phyloP scores from a whole-genome alignment of 768 basidiomycete genomes.

The Mrakia blollopis region DNA sequence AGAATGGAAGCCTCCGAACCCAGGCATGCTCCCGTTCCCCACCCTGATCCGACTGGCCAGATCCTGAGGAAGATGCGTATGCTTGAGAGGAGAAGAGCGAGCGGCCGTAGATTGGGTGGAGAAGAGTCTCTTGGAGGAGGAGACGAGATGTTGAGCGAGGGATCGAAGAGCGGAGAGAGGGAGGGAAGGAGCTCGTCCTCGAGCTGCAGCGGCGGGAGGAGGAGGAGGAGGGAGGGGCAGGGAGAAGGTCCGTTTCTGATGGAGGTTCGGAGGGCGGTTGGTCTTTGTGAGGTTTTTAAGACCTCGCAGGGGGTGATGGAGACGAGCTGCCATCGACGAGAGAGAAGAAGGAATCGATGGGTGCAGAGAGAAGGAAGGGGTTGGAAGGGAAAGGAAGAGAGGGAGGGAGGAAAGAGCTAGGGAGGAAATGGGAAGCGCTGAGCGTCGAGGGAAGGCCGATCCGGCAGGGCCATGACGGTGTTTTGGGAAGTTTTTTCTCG shows the following conservation, averaged over 20 bases:
- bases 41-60: not conserved
- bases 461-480: too few species aligned
- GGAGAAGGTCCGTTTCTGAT: not conserved
- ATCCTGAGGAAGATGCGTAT: not conserved
- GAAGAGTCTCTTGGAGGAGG: conserved; percentile 4
- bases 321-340: not conserved
- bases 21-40: not conserved
- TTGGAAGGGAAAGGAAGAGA: not conserved
- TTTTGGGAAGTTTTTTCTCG: too few species aligned
- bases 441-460: too few species aligned
- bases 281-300: not conserved
- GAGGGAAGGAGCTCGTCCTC: not conserved
- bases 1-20: not conserved
- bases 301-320: not conserved
- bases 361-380: not conserved
- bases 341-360: not conserved
- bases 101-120: not conserved
- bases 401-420: too few species aligned
- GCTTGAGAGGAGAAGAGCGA: not conserved
- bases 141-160: conserved; percentile 14
- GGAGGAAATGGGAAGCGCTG: too few species aligned
- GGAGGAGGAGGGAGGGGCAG: not conserved
- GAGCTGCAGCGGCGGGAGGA: conserved; percentile 2
- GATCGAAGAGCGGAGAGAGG: conserved; percentile 5
- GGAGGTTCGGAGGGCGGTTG: not conserved